phyloP scores from a whole-genome alignment of 805 yeast species.

The Schwanniomyces sp. region DNA sequence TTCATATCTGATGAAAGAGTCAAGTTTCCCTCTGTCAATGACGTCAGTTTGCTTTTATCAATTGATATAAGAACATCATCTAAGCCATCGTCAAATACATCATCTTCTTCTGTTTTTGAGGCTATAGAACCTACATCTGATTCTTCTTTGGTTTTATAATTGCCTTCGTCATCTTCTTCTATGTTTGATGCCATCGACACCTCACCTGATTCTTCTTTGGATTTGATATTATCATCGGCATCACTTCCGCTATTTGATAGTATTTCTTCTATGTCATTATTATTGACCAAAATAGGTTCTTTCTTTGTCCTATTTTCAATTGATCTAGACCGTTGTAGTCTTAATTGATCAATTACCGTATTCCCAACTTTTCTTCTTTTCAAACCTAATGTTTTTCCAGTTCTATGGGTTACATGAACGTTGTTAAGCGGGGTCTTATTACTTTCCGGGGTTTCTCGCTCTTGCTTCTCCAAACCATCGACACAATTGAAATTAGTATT shows the following conservation, averaged over 20 bases:
- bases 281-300: background rate
- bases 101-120: conserved; percentile 9
- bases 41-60: conserved; percentile 1
- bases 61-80: conserved; percentile 19
- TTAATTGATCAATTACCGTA: conserved; percentile 13
- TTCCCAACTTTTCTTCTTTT: conserved; percentile 11
- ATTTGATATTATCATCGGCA: background rate
- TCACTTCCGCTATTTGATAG: background rate
- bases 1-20: background rate
- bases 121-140: background rate
- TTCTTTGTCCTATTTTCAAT: background rate
- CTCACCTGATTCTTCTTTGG: background rate
- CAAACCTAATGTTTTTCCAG: conserved; percentile 12
- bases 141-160: background rate
- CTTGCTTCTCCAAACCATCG: background rate
- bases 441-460: background rate
- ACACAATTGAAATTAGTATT: background rate
- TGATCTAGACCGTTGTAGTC: conserved; percentile 7
- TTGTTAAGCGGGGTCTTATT: background rate
- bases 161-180: conserved; percentile 2
- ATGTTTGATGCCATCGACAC: background rate
- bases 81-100: conserved; percentile 22
- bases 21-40: background rate
- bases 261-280: background rate
- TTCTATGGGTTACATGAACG: background rate